Percentiles rank a stretch among this genome's conserved stretches.
Conservation (phyloP, 305 asterid genomes). For the Fraxinus nigra region DNA sequence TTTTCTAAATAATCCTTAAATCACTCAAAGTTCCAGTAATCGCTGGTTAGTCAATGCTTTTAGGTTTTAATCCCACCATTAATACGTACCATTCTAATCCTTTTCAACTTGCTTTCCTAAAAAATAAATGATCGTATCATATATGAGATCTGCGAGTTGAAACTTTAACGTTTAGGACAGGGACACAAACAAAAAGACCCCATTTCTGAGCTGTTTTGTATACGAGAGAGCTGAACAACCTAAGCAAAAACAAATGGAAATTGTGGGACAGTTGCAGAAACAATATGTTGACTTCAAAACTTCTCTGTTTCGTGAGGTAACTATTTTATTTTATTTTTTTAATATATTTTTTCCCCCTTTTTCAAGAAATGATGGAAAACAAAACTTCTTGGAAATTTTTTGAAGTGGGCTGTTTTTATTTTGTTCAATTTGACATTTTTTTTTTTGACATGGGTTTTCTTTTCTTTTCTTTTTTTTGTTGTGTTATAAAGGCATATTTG, state of each 20-base stretch:
- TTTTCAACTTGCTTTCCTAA: not conserved
- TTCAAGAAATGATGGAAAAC: not conserved
- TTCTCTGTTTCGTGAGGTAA: conserved; percentile 56
- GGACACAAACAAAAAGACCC: not conserved
- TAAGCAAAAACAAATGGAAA: conserved; percentile 38
- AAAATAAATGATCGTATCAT: not conserved
- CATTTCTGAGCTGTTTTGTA: conserved; percentile 15
- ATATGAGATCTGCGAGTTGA: conserved; percentile 27
- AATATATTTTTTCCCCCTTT: not conserved
- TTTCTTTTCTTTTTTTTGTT: not conserved
- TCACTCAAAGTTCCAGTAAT: conserved; percentile 16
- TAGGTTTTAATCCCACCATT: conserved; percentile 25
- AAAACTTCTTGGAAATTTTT: not conserved
- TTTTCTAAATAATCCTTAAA: conserved; percentile 5
- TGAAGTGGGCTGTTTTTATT: not conserved
- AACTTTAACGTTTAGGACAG: not conserved
- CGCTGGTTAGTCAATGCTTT: conserved; percentile 26
- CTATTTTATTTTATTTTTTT: not conserved
- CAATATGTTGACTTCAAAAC: conserved; percentile 47
- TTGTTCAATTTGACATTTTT: conserved; percentile 16
- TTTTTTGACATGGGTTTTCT: not conserved
- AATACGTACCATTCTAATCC: not conserved
- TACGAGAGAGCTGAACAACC: conserved; percentile 1
- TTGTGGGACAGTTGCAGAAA: conserved; percentile 54
- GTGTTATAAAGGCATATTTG: conserved; percentile 44